These are phyloP conservation scores for Monosporascus sp. DNA, from an alignment of 2,329 filamentous ascomycete species.

Conservation along the genomic window DNA sequence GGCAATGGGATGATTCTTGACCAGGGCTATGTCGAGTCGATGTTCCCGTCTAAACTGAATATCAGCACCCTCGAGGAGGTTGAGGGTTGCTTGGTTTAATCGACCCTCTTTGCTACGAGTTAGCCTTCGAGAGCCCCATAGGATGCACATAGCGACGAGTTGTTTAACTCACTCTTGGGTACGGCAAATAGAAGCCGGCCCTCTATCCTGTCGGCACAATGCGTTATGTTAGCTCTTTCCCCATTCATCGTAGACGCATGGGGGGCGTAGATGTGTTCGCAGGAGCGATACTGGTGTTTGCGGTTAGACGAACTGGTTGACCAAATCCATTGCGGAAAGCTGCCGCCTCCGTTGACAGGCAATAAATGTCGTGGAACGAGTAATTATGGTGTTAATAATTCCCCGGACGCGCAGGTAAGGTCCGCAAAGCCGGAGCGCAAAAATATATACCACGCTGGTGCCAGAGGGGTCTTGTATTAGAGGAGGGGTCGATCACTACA, in stretches of 20 bases:
- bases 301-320: conserved; percentile 43
- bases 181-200: conserved; percentile 92
- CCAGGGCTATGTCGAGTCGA: conserved; percentile 92
- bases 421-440: not conserved
- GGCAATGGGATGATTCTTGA: conserved; percentile 93
- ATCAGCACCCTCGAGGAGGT: conserved; percentile 88
- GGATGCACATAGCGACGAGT: not conserved
- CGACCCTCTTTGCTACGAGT: conserved; percentile 67
- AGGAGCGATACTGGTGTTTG: conserved; percentile 1
- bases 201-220: conserved; percentile 60
- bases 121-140: conserved; percentile 11
- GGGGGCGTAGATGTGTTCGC: not conserved
- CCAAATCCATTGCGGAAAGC: conserved; percentile 42
- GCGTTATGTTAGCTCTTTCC: conserved; percentile 29
- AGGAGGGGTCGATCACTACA: too few relatives aligned
- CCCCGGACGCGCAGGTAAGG: not conserved
- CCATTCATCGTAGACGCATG: not conserved
- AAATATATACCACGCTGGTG: not conserved
- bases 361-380: not conserved
- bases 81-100: conserved; percentile 79
- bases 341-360: too few relatives aligned
- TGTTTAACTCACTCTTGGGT: conserved; percentile 77
- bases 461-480: too few relatives aligned
- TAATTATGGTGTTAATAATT: not conserved
- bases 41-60: conserved; percentile 95